These are phyloP conservation scores for Aspergillus neoniger DNA, from an alignment of 2,329 filamentous ascomycete genomes.

Conservation along the genomic window DNA sequence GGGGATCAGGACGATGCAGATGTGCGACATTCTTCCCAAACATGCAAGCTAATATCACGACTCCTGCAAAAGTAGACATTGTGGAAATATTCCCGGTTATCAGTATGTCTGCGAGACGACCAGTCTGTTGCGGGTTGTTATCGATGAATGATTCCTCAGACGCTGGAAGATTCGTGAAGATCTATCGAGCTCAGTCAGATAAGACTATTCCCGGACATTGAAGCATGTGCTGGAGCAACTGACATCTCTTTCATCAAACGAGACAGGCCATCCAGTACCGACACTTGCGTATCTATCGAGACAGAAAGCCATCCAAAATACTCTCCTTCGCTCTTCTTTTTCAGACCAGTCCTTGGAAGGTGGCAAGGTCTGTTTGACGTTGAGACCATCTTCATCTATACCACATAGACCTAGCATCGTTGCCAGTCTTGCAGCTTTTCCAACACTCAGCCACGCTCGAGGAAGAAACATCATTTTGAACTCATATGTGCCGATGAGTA, in stretches of 20 bases:
- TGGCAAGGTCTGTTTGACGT: constrained; percentile 89
- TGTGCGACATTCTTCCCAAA: constrained; percentile 91
- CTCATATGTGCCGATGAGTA: constrained; percentile 78
- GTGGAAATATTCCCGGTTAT: constrained; percentile 70
- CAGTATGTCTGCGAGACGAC: constrained; percentile 59
- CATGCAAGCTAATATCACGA: constrained; percentile 82
- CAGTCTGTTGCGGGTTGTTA: constrained; percentile 72
- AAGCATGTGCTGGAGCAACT: constrained; percentile 26
- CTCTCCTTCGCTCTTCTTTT: constrained; percentile 82
- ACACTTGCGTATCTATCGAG: constrained; percentile 92
- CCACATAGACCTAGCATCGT: constrained; percentile 94
- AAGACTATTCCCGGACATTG: not conserved
- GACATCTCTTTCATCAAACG: constrained; percentile 82
- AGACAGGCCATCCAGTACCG: constrained; percentile 96
- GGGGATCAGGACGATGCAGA: constrained; percentile 78
- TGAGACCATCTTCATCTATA: constrained; percentile 76
- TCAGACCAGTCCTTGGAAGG: constrained; percentile 92
- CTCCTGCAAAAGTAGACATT: constrained; percentile 75
- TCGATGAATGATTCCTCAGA: constrained; percentile 83
- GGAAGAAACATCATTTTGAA: constrained; percentile 99
- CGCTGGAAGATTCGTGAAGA: constrained; percentile 79
- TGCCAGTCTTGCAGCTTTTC: constrained; percentile 73
- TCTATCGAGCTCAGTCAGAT: constrained; percentile 45
- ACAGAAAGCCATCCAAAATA: constrained; percentile 93
- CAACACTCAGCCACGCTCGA: constrained; percentile 89